phyloP scores from a whole-genome alignment of 352 stramenopile genomes.

The Globisporangium emineosum region DNA sequence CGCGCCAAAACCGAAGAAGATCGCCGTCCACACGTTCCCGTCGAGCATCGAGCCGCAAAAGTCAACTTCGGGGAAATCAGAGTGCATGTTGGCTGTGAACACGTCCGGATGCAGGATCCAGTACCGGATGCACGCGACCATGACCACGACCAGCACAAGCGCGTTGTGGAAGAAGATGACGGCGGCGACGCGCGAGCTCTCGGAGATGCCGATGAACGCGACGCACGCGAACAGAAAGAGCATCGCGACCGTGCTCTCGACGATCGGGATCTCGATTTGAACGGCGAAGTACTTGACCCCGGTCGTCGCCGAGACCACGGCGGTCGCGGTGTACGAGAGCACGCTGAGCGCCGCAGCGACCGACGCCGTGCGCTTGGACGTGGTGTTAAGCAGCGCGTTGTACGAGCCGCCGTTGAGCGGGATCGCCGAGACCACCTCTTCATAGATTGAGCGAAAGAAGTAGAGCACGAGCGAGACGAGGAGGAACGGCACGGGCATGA shows the following conservation, averaged over 20 bases:
- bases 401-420: constrained; percentile 89
- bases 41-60: constrained; percentile 45
- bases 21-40: constrained; percentile 37
- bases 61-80: constrained; percentile 51
- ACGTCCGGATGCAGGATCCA: constrained; percentile 44
- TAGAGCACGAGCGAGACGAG: constrained; percentile 63
- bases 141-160: constrained; percentile 52
- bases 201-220: constrained; percentile 61
- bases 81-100: constrained; percentile 62
- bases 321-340: constrained; percentile 89
- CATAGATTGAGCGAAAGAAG: constrained; percentile 81
- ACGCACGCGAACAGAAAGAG: constrained; percentile 79
- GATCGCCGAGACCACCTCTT: constrained; percentile 84
- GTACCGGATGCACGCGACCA: constrained; percentile 48
- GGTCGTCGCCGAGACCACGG: constrained; percentile 57
- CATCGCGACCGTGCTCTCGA: constrained; percentile 37
- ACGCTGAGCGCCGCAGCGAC: constrained; percentile 80
- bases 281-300: constrained; percentile 79
- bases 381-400: constrained; percentile 89
- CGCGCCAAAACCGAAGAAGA: constrained; percentile 72
- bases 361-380: constrained; percentile 77
- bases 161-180: constrained; percentile 83
- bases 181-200: constrained; percentile 73
- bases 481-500: constrained; percentile 77
- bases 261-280: constrained; percentile 46